Evolutionary conservation across 495 filamentous ascomycete species (phyloP).

Genomic region (Chaetomidium leptoderma): DNA sequence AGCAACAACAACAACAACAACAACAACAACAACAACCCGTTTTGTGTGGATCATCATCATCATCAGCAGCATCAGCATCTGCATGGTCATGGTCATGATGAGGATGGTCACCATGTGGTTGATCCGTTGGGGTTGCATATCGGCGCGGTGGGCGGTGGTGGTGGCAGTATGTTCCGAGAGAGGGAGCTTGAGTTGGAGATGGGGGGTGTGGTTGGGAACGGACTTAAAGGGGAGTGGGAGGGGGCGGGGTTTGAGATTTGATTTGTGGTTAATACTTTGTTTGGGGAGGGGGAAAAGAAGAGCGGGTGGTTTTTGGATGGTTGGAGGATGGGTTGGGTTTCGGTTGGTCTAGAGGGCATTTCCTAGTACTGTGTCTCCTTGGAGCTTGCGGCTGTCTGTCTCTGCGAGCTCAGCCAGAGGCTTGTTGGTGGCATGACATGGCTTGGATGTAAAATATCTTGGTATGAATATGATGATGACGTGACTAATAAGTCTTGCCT

Average conservation of each 20-base stretch:
- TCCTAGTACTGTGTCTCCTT: not conserved
- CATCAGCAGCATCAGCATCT: constrained; percentile 23
- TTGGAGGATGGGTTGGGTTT: not conserved
- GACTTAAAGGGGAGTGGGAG: constrained; percentile 39
- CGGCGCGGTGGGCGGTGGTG: not conserved
- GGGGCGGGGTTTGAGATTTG: constrained; percentile 12
- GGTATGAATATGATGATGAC: constrained; percentile 1
- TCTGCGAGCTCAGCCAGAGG: not conserved
- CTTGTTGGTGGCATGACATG: not conserved
- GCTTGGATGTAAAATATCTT: constrained; percentile 5
- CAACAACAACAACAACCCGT: constrained; percentile 20
- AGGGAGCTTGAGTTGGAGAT: constrained; percentile 10
- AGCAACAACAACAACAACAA: not conserved
- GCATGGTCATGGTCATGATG: constrained; percentile 26
- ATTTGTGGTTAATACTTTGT: not conserved
- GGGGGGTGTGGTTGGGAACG: not conserved
- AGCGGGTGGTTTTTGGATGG: not conserved
- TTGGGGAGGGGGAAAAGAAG: not conserved
- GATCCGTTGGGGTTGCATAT: constrained; percentile 1
- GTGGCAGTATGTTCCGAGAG: constrained; percentile 1
- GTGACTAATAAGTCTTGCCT: not conserved
- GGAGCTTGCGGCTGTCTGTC: not conserved
- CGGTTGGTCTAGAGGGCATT: not conserved
- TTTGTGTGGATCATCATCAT: constrained; percentile 29
- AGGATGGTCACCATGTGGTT: constrained; percentile 17